These are phyloP conservation scores for Rosellinia necatrix DNA, from an alignment of 2,329 filamentous ascomycete species.

Conservation along the genomic window DNA sequence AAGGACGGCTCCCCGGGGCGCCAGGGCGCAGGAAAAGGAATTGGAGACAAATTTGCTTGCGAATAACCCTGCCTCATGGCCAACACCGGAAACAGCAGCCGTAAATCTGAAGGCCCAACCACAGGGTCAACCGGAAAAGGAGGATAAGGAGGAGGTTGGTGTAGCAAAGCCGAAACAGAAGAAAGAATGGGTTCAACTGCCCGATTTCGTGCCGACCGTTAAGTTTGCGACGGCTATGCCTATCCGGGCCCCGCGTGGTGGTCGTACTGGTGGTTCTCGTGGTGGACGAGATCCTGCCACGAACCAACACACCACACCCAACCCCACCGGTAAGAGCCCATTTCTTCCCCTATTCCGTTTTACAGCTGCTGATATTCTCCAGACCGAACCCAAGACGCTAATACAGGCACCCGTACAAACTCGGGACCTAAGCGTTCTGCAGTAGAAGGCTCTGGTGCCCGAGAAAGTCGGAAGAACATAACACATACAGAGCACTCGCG, in stretches of 20 bases:
- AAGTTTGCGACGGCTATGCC: constrained; percentile 84
- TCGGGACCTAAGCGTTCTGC: constrained; percentile 51
- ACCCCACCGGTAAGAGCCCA: constrained; percentile 29
- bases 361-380: constrained; percentile 22
- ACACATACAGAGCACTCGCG: constrained; percentile 49
- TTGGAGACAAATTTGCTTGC: constrained; percentile 65
- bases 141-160: constrained; percentile 64
- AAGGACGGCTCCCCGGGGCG: constrained; percentile 51
- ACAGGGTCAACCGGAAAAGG: constrained; percentile 63
- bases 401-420: constrained; percentile 39
- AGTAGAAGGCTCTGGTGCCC: constrained; percentile 46
- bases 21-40: constrained; percentile 51
- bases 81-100: constrained; percentile 80
- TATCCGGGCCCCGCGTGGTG: constrained; percentile 55
- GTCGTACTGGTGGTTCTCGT: constrained; percentile 40
- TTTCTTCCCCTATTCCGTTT: not conserved
- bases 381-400: constrained; percentile 35
- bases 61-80: constrained; percentile 84
- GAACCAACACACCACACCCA: constrained; percentile 27
- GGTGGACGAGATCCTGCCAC: constrained; percentile 37
- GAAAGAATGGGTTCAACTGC: constrained; percentile 83
- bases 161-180: constrained; percentile 64
- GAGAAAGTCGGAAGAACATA: constrained; percentile 54
- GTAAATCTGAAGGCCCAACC: constrained; percentile 78
- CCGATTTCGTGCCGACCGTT: constrained; percentile 76